Evolutionary conservation across 352 stramenopile genomes (phyloP), one percentile per base, ranked within the genome.

Genomic region (Phytophthora vignae): DNA sequence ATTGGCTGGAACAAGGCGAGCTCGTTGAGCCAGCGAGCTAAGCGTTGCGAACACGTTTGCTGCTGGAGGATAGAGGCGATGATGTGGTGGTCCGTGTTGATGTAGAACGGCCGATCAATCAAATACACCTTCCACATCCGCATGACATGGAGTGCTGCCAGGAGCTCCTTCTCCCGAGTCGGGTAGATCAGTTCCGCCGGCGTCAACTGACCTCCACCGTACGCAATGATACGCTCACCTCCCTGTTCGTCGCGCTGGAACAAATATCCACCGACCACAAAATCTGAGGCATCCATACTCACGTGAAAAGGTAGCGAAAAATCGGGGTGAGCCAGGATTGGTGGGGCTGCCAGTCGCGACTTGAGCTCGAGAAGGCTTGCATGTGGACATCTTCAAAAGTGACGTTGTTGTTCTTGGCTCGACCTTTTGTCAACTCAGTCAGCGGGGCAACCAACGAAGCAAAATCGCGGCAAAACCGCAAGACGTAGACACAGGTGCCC

Each of bases 1-100:
- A 50, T 57, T 5, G 46, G 59, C 33, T 66, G 60, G n/a, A 58
- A 65, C 6, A 57, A 19, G 22, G 59, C 46, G 1, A 65, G 31
- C 29, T 65, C 59, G n/a, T 58, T 65, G 4, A 65, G n/a, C 59
- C 56, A 63, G 15, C 42, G 56, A 2, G 25, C 21, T 9, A 63
- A 27, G 0, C 38, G 21, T 7, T 54, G 38, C n/a, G 21, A 63
- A 17, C 56, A 63, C 9, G 56, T 54, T 25, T 63, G 42, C 38
- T 54, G 56, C 2, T 64, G 40, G 17, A 64, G 10, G 7, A 64
- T 54, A 1, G 42, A 48, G 1, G 25, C n/a, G 11, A 64, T 46
- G 1, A 17, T 64, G 2, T 54, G 27, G 6, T 64, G 42, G 17
- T 55, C 22, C 0, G 42, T 64, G 19, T 55, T 64, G 1, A 64